Base-by-base conservation (phyloP, 805 yeast genomes). In the Candida adriatica region DNA sequence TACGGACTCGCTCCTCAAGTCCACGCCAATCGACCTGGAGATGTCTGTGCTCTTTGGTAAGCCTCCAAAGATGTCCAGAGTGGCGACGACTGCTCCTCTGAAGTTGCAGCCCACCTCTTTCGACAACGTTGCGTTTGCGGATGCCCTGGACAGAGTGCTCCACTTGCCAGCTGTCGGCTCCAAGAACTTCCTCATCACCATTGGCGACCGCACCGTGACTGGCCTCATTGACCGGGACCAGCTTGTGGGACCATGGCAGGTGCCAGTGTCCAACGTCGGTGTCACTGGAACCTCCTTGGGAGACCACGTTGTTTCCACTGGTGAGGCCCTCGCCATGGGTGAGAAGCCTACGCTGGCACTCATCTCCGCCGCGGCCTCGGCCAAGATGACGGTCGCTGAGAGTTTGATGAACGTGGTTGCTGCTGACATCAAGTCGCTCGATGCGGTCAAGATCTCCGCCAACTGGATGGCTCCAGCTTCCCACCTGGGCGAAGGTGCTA, bases 181-280 rank as follows among this genome's bases (percentile, higher is more conserved):
- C 25, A 92, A 92, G 64, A 79, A 81, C 31, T 92, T 92, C 68
- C 68, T 92, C 52, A 83, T 92, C 55, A 92, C 97, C n/a, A 92
- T 92, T 55, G 98, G 96, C 60, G 98, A 92, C 61, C 79, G 98
- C 62, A 72, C 94, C n/a, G 92, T 92, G 41, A 90, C 97, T 18
- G 98, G 98, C 34, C 71, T 92, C 47, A 80, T 92, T 40, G 97
- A 94, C 51, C 79, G 98, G 56, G 98, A 92, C 58, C 98, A 92
- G 65, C 79, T 88, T 79, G 97, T 92, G 38, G 98, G 98, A 24
- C 97, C 97, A 54, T 92, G 97, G 97, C 99, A 92, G 68, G 92
- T 83, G 8, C 98, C 99, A 29, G 97, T 92, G 19, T 92, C 97
- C 13, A 97, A 92, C 55, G 96, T 88, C 34, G 97, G 95, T 62